Evolutionary conservation across 192 early-diverging fungal genomes (phyloP), one percentile per base, ranked within the genome.

Genomic region (Pilaira anomala): DNA sequence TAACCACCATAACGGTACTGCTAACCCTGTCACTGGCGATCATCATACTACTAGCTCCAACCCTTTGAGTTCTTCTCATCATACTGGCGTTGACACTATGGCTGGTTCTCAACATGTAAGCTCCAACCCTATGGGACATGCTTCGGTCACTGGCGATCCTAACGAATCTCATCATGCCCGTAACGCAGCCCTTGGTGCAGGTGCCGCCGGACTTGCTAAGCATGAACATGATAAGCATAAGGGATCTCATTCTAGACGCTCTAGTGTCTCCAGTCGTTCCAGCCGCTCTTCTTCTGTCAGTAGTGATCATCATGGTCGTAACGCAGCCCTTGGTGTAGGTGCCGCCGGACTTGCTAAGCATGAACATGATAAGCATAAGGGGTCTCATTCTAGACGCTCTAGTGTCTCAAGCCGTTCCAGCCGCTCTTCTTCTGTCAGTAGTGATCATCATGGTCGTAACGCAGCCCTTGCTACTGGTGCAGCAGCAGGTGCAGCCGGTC

Each of bases 141-240:
- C 1, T 36, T n/a, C n/a, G n/a, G n/a, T n/a, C n/a, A n/a, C n/a
- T n/a, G n/a, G n/a, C n/a, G n/a, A n/a, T n/a, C n/a, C n/a, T n/a
- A 55, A 55, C 28, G 53, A 55, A 36, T 28, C 29, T 4, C 53
- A 55, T 7, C 30, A 54, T 33, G 52, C n/a, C 30, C 52, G 52
- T 3, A 28, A 54, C 19, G 52, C 52, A 2, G 52, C 52, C 18
- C 29, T 54, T 1, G 52, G 51, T 33, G 28, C 51, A 8, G 28
- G 28, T 53, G 51, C 26, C 8, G n/a, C 26, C 18, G 51, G 56
- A 41, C 1, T 54, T 2, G 2, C 26, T 1, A 54, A 54, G 0
- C 28, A 54, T 54, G 52, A 54, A 2, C 26, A 29, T 8, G 29
- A 29, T n/a, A 54, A 54, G 16, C 29, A 29, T 0, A 54, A 12